Base-by-base conservation (phyloP, 805 yeast genomes). In the Helenozyma baotianmanensis region DNA sequence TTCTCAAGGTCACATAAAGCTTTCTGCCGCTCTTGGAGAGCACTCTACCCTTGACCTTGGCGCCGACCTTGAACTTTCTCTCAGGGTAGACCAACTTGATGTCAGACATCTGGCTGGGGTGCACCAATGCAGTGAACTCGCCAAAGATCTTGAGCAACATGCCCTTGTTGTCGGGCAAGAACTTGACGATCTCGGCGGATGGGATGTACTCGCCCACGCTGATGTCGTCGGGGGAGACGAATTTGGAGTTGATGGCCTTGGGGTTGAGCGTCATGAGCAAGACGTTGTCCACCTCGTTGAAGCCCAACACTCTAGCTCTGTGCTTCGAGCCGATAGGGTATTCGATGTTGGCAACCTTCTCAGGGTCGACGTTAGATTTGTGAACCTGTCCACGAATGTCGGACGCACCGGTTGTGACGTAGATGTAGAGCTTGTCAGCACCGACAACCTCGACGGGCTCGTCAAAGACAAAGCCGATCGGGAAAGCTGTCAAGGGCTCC, bases 61-160 rank as follows among this genome's bases (percentile, higher is more conserved):
- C 66, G 9, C 96, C 97, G 27, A 80, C 78, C 58, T 84, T 85
- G 70, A 81, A 90, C 51, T 87, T 86, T 66, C 92, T 76, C 60
- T 92, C 97, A 5, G 98, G 98, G 52, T 90, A 82, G 3, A 78
- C 76, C 42, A 90, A 68, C 53, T 78, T 81, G 37, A 83, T 72
- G 57, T 92, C 99, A 45, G 95, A 80, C 58, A 92, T 74, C 49
- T 90, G 96, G 16, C 64, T 52, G 17, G 77, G 67, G 10, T 85
- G 81, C 18, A 86, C 97, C 42, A 72, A 62, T 4, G 87, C 98
- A 26, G 72, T 79, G 44, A 82, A 84, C 30, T 74, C 71, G 32
- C 76, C 79, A 39, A 80, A 78, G 9, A 87, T 50, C 47, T 74
- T 77, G 19, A 92, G 69, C 21, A 75, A 55, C 19, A 92, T 69